Base-by-base conservation (phyloP, 2,329 filamentous ascomycete genomes). In the Sordariomycetes sp. region DNA sequence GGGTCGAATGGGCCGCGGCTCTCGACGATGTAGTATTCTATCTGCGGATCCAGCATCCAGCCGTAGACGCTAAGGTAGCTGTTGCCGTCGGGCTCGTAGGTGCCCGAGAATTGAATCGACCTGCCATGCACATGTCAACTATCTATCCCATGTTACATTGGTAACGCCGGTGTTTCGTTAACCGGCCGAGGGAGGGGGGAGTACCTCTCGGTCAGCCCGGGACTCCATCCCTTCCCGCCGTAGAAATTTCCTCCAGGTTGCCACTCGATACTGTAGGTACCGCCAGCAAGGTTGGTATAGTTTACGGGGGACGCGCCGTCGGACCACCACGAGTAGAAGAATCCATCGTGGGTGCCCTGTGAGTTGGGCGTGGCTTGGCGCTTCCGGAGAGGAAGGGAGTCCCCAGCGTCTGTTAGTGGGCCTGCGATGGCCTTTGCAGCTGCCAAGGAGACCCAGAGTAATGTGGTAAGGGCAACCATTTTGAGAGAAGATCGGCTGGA, bases 191-290 rank as follows among this genome's bases (percentile, higher is more conserved):
- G n/a, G 43, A 48, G 20, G 43, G 4, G 43, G 43, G n/a, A 22
- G 4, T 48, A 52, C 50, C 24, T 52, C 22, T 25, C 50, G 7
- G 50, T 52, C 8, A 11, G 6, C 3, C 79, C 80, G 20, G 79
- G 74, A 58, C 76, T 76, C 79, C 80, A 83, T 40, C 81, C 81
- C 68, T 82, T 83, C 35, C 80, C 81, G 59, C 72, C 78, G 35
- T 81, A 79, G 53, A 81, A 77, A 70, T 82, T 80, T 35, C 78
- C 78, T 24, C 66, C 68, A 54, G 71, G 70, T 43, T 60, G 65
- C 79, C 79, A 82, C 37, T 62, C 64, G 0, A 76, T 70, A 22
- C 63, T 71, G 69, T 80, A 81, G 34, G 68, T 63, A 1, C 77
- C 77, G 2, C 62, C 70, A 5, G 64, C 63, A 1, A 70, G 70